Base-by-base conservation (phyloP, 2,329 filamentous ascomycete genomes). In the Aspergillus tanneri region DNA sequence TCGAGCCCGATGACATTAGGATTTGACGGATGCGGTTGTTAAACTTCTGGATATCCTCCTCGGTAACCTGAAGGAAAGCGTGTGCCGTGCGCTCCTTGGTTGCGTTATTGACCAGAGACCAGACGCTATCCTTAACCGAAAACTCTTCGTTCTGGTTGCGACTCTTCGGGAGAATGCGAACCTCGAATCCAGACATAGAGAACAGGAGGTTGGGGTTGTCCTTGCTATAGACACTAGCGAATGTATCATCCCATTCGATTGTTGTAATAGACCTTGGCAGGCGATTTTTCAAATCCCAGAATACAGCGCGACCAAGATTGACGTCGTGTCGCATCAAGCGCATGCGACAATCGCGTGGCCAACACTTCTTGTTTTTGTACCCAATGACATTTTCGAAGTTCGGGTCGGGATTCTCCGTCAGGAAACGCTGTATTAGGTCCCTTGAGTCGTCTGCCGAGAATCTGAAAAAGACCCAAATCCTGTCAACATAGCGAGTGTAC, bases 301-400 rank as follows among this genome's bases (percentile, higher is more conserved):
- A 99, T 2, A 96, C 93, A 50, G 95, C 95, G 51, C 95, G 86
- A 34, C 95, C 93, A 34, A 99, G 84, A 61, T 99, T 97, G 58
- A 99, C 95, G 72, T 99, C 93, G 70, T 99, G 93, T 54, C 93
- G 85, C 93, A 99, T 99, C 61, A 99, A 74, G 37, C 95, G 86
- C 95, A 99, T 99, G 42, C 93, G 84, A 19, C 91, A 96, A 68
- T 99, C 93, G 61, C 93, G 84, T 34, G 93, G 95, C 93, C 93
- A 99, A 72, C 95, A 99, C 70, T 97, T 99, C 78, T 99, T 99
- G 73, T 95, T 99, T 76, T 89, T 91, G 72, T 97, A 99, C 0
- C 93, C 93, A 60, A 99, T 97, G 34, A 99, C 93, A 56, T 99
- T 99, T 68, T 99, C 93, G 57, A 99, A 99, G 66, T 99, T 99